A percentile compares a stretch with the other conserved stretches of the same genome.
These are phyloP conservation scores for Amanita inopinata DNA, from an alignment of 768 basidiomycete genomes.

Conservation along the genomic window DNA sequence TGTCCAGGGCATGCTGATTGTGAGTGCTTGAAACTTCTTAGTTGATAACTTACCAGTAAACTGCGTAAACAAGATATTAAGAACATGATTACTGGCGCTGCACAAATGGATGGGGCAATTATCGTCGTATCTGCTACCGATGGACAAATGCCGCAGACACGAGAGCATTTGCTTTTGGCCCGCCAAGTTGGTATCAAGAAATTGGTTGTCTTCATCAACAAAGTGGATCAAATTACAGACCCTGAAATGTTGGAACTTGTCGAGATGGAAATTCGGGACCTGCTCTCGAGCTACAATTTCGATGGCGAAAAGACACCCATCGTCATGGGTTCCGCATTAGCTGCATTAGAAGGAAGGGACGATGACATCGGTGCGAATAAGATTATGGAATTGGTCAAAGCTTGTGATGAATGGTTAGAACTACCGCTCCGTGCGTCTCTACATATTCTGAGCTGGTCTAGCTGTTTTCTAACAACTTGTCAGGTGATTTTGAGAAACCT, in stretches of 20 bases:
- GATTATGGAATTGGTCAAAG: conserved; percentile 71
- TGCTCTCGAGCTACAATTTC: conserved; percentile 84
- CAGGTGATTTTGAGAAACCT: conserved; percentile 94
- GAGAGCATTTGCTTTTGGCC: conserved; percentile 94
- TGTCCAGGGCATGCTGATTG: conserved; percentile 96
- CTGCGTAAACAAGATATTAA: conserved; percentile 58
- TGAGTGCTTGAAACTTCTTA: conserved; percentile 25
- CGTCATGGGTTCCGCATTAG: conserved; percentile 92
- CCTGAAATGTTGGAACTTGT: conserved; percentile 98
- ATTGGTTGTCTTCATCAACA: conserved; percentile 99
- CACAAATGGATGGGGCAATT: conserved; percentile 95
- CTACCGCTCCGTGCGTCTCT: conserved; percentile 69
- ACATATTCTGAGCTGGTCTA: not conserved
- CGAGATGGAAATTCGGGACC: conserved; percentile 99
- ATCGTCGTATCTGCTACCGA: conserved; percentile 98
- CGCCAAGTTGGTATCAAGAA: conserved; percentile 97
- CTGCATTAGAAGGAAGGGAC: conserved; percentile 84
- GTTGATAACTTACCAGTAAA: conserved; percentile 8
- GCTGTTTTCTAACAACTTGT: not conserved
- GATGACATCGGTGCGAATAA: conserved; percentile 72
- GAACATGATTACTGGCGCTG: conserved; percentile 99
- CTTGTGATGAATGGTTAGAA: conserved; percentile 93
- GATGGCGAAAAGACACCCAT: conserved; percentile 99
- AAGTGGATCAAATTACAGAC: conserved; percentile 94
- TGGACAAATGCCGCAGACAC: conserved; percentile 99